phyloP scores from a whole-genome alignment of 345 rosid genomes.

The Bretschneidera sinensis region DNA sequence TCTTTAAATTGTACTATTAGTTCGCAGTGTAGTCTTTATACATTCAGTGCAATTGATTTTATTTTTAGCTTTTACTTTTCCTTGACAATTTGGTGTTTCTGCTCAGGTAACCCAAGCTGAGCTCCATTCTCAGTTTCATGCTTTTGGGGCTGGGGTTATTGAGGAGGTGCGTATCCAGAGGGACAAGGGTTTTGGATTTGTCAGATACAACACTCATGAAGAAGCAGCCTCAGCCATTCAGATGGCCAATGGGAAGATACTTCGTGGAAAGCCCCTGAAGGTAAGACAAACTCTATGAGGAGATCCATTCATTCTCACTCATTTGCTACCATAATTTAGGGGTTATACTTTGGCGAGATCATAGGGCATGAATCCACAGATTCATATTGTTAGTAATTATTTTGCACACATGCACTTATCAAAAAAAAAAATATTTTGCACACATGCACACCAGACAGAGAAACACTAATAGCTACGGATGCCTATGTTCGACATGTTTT shows the following conservation, averaged over 20 bases:
- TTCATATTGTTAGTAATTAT: too few species aligned
- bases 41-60: neutral
- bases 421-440: too few species aligned
- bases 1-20: neutral
- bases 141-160: constrained; percentile 44
- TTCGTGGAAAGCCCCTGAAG: constrained; percentile 43
- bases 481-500: too few species aligned
- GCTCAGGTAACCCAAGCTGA: constrained; percentile 41
- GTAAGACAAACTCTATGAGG: constrained; percentile 8
- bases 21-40: too few species aligned
- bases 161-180: constrained; percentile 51
- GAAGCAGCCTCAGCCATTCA: constrained; percentile 48
- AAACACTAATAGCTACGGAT: too few species aligned
- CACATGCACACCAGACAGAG: too few species aligned
- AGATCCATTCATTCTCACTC: too few species aligned
- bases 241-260: constrained; percentile 35
- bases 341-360: too few species aligned
- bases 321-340: too few species aligned
- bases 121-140: constrained; percentile 48
- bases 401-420: too few species aligned
- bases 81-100: constrained; percentile 5
- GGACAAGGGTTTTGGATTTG: constrained; percentile 56
- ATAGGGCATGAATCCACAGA: too few species aligned
- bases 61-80: neutral
- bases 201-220: constrained; percentile 43